Evolutionary conservation across 371 early-diverging fungal genomes (phyloP).

Genomic region (Polyrhizophydium stewartii): DNA sequence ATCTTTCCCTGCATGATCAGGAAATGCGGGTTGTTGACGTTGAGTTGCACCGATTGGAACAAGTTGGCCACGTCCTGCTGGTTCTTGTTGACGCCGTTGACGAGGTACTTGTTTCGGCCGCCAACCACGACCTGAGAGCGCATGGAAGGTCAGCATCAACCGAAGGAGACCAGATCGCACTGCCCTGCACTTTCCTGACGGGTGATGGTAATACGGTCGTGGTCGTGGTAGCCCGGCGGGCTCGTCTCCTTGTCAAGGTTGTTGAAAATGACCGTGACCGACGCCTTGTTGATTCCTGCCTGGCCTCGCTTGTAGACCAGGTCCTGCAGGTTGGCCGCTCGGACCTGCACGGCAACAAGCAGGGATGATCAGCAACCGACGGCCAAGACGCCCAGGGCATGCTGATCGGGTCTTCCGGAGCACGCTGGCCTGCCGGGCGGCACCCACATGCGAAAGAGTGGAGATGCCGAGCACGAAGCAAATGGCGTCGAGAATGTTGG

Average conservation of each 20-base stretch:
- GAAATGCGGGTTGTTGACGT: slow-evolving; percentile 98
- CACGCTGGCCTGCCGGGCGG: not conserved
- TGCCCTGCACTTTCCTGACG: slow-evolving; percentile 65
- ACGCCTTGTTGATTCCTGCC: slow-evolving; percentile 94
- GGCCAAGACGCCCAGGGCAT: not conserved
- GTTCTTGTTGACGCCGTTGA: slow-evolving; percentile 91
- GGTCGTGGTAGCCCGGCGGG: slow-evolving; percentile 90
- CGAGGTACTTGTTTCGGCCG: slow-evolving; percentile 92
- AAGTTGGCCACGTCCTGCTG: slow-evolving; percentile 88
- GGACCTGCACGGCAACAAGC: slow-evolving; percentile 55
- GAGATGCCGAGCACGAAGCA: slow-evolving; percentile 98
- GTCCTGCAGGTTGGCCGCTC: slow-evolving; percentile 92
- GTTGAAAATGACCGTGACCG: slow-evolving; percentile 94
- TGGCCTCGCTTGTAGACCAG: slow-evolving; percentile 97
- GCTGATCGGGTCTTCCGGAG: too few species aligned
- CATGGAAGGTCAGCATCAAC: not conserved
- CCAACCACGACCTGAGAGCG: slow-evolving; percentile 72
- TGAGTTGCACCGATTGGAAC: slow-evolving; percentile 95
- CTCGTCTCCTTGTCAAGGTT: slow-evolving; percentile 81
- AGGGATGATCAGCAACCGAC: not conserved
- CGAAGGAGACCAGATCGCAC: not conserved
- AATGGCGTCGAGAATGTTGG: slow-evolving; percentile 98
- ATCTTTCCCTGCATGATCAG: slow-evolving; percentile 99
- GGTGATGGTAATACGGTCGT: slow-evolving; percentile 85
- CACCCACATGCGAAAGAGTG: slow-evolving; percentile 71